Evolutionary conservation across 768 basidiomycete species (phyloP).

Genomic region (Podaxis sp.): DNA sequence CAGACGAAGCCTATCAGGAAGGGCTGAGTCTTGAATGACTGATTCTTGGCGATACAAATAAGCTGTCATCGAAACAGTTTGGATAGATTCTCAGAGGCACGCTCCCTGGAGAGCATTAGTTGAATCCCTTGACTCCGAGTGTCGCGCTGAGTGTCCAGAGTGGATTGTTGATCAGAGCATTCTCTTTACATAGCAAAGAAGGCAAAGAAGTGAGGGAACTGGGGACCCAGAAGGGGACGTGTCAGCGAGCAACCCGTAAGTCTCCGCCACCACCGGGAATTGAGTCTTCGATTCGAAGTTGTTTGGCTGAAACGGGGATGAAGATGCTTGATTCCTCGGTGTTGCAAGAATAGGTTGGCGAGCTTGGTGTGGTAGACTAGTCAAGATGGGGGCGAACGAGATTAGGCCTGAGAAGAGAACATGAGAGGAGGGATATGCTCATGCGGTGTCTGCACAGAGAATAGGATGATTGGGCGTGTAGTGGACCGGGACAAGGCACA

Average conservation of each 20-base stretch:
- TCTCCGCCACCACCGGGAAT: slow-evolving; percentile 2
- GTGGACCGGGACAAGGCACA: neutral
- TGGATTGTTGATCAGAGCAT: neutral
- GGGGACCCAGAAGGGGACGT: neutral
- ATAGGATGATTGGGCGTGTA: neutral
- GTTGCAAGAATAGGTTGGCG: neutral
- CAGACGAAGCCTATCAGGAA: too few species aligned
- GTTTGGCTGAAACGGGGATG: slow-evolving; percentile 1
- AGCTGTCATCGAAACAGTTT: too few species aligned
- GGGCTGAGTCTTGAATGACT: too few species aligned
- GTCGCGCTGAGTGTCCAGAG: neutral
- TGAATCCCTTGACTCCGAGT: neutral
- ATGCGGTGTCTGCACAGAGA: neutral
- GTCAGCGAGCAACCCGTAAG: neutral
- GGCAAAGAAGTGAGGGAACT: neutral
- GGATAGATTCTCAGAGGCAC: too few species aligned
- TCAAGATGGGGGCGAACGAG: neutral
- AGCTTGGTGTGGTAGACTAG: neutral
- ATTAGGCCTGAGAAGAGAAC: neutral
- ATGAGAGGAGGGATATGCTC: neutral
- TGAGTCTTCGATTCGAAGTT: neutral
- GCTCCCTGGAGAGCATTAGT: too few species aligned
- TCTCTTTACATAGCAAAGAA: neutral
- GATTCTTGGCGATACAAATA: too few species aligned
- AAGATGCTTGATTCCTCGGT: neutral